Evolutionary conservation across 306 rosid genomes (phyloP), one percentile per base, ranked within the genome.

Genomic region (Urtica urens): DNA sequence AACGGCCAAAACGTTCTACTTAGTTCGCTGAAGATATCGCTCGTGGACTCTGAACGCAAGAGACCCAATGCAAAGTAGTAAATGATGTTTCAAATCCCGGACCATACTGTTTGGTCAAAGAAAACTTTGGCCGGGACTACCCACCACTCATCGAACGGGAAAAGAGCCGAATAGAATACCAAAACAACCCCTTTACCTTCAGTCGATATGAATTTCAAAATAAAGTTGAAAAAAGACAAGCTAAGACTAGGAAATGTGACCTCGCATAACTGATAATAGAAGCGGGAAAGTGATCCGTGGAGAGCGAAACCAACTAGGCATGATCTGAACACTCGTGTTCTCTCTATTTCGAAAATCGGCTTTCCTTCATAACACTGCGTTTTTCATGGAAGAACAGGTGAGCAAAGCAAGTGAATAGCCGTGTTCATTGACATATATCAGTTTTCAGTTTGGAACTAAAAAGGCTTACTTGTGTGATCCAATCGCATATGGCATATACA

Each of bases 261-360:
- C 97, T 90, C 97, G 52, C 93, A 90, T 27, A 88, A 55, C 71
- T 90, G 97, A 76, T 90, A 90, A 76, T 90, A 90, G 67, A 76
- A 90, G 58, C 84, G 97, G 72, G 97, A 90, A 55, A 90, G 97
- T 21, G 95, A 90, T 69, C 97, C 96, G 33, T 84, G 97, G 59
- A 90, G 88, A 25, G 80, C 59, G 70, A 90, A 90, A 16, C 97
- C 97, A 70, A 68, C 95, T 49, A 90, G 82, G 55, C 95, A 95
- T 16, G 97, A 90, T 79, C 97, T 78, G 68, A 81, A 62, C 63
- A 79, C 51, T 9, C 95, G 83, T 18, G 69, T 45, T 48, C 78
- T 65, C 42, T 90, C 97, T 61, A 84, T 81, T 66, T 90, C 95
- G 13, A 84, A 75, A 56, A 90, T 61, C 19, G 81, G 92, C 71